Evolutionary conservation across 2,329 filamentous ascomycete species (phyloP), one percentile per base, ranked within the genome.

Genomic region (Monilinia polystroma): DNA sequence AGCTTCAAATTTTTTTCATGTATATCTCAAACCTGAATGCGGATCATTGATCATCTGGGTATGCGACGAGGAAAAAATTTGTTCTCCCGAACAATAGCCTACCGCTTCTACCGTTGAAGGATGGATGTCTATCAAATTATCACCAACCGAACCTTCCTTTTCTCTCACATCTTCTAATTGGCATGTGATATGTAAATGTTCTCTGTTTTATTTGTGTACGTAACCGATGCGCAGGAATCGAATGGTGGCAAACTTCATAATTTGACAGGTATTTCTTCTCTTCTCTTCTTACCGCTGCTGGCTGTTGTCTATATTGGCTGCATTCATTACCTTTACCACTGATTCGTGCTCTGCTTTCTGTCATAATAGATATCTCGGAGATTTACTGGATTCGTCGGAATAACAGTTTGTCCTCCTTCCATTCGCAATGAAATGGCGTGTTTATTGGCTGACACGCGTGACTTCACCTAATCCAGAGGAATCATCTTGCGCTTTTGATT

Each of bases 391-490:
- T 54, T 51, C 52, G 62, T 54, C 41, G 62, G 51, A 56, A 64
- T 23, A 64, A 56, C 62, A n/a, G 52, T 66, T 60, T 60, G 45
- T 52, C 55, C 63, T 60, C 23, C 43, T 35, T 43, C 23, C 29
- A 47, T 58, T 16, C 1, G 11, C 43, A 45, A 29, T 32, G 14
- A 7, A 26, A 60, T 38, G 29, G 45, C 45, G 32, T 41, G 32
- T 43, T 60, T 23, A 66, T 66, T 66, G 55, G 55, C 38, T 35
- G 47, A 35, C 49, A 52, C 63, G 55, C 20, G 23, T 60, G 38
- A 29, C 32, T 53, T 45, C 35, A 60, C 29, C 59, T 29, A 54
- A 41, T 63, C 51, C 51, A 53, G 47, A 60, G 60, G 63, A 65
- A 51, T 65, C 63, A 65, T 49, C 35, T 55, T 64, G 35, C 12